phyloP scores from a whole-genome alignment of 768 basidiomycete species.

The Pholiota conissans region DNA sequence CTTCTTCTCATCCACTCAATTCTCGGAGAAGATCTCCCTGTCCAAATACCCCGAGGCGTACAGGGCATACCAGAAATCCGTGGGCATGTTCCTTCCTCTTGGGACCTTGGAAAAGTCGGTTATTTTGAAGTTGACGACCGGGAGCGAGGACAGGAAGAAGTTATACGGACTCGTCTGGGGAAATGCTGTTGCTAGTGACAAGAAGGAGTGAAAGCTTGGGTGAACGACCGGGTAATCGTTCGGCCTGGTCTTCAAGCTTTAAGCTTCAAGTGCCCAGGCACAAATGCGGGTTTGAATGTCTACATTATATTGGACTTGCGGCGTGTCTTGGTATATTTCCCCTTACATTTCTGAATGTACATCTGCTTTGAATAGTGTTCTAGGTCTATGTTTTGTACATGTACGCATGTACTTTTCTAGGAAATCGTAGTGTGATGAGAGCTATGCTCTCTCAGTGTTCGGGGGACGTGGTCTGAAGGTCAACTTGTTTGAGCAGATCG shows the following conservation, averaged over 20 bases:
- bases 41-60: slow-evolving; percentile 77
- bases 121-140: slow-evolving; percentile 7
- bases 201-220: not conserved
- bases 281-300: no score
- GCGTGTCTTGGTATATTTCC: no score
- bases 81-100: slow-evolving; percentile 72
- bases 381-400: no score
- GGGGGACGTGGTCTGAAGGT: no score
- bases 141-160: slow-evolving; percentile 8
- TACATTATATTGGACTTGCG: no score
- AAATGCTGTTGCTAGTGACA: slow-evolving; percentile 1
- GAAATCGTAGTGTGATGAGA: no score
- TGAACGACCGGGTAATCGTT: not conserved
- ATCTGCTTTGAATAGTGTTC: no score
- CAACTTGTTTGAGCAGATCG: no score
- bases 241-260: not conserved
- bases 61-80: slow-evolving; percentile 69
- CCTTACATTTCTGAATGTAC: no score
- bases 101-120: slow-evolving; percentile 16
- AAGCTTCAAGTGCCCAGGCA: not conserved
- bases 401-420: no score
- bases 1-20: slow-evolving; percentile 75
- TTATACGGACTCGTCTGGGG: slow-evolving; percentile 23
- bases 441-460: no score
- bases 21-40: slow-evolving; percentile 78